A percentile compares a stretch with the other conserved stretches of the same genome.
These are phyloP conservation scores for Sesbania bispinosa DNA, from an alignment of 306 rosid species.

Conservation along the genomic window DNA sequence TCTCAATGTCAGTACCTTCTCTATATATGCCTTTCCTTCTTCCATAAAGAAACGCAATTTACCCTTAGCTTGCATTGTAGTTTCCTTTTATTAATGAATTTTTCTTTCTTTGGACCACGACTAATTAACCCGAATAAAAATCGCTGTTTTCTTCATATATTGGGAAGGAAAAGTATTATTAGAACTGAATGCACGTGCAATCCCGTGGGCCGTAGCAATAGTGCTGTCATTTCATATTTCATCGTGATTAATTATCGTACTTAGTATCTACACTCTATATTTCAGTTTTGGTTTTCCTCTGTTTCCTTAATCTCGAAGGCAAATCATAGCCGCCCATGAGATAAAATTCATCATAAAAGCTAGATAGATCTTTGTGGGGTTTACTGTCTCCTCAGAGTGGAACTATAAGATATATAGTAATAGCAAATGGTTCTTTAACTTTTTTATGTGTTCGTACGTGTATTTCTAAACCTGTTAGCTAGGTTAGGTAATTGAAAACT, in stretches of 20 bases:
- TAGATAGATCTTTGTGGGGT: conserved; percentile 13
- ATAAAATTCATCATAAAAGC: neutral
- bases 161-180: too few species aligned
- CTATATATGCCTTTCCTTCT: neutral
- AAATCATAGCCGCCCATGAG: conserved; percentile 14
- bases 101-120: too few species aligned
- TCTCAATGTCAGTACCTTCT: neutral
- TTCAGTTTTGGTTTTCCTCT: neutral
- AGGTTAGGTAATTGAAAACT: too few species aligned
- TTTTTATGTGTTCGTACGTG: too few species aligned
- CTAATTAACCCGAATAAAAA: too few species aligned
- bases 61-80: too few species aligned
- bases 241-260: neutral
- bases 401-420: neutral
- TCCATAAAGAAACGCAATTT: too few species aligned
- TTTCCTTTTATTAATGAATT: too few species aligned
- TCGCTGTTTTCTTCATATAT: too few species aligned
- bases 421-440: neutral
- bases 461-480: too few species aligned
- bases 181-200: too few species aligned
- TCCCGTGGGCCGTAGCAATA: too few species aligned
- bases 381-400: conserved; percentile 2
- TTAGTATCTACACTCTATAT: neutral
- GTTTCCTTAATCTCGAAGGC: conserved; percentile 42
- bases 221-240: conserved; percentile 32